A percentile compares a stretch with the other conserved stretches of the same genome.
Conservation (phyloP, 2,329 filamentous ascomycete genomes). For the Pseudogymnoascus verrucosus region DNA sequence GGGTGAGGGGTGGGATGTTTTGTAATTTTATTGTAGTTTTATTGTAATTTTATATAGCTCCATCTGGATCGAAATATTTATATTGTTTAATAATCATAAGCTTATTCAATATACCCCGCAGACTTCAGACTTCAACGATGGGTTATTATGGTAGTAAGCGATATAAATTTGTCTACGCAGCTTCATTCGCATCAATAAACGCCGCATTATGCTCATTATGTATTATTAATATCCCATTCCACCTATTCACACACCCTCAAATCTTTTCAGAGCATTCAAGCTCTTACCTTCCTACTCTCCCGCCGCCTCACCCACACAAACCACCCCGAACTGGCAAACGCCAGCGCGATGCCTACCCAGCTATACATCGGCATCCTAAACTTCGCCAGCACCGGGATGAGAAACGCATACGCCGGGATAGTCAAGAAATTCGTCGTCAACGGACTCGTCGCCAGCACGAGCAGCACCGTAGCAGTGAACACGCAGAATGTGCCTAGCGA, state of each 20-base stretch:
- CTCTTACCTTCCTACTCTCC: constrained; percentile 29
- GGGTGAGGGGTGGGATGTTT: background rate
- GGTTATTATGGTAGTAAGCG: background rate
- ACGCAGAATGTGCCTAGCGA: constrained; percentile 40
- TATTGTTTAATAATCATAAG: background rate
- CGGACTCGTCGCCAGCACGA: constrained; percentile 42
- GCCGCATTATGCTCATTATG: constrained; percentile 4
- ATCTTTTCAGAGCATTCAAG: background rate
- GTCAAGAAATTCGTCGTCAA: constrained; percentile 42
- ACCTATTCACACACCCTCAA: background rate
- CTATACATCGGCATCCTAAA: constrained; percentile 41
- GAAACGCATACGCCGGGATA: constrained; percentile 40
- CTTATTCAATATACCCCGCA: background rate
- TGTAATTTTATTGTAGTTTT: background rate
- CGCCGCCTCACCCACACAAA: constrained; percentile 36
- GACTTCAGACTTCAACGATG: background rate
- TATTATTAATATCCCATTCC: background rate
- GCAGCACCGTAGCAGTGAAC: constrained; percentile 39
- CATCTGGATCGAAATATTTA: background rate
- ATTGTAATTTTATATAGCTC: background rate
- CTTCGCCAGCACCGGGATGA: constrained; percentile 38
- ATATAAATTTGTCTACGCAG: background rate
- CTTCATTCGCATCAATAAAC: constrained; percentile 2
- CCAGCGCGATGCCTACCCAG: constrained; percentile 43
- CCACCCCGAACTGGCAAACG: constrained; percentile 42